phyloP scores from a whole-genome alignment of 1,139 yeast species.

The Hansenula anomala region DNA sequence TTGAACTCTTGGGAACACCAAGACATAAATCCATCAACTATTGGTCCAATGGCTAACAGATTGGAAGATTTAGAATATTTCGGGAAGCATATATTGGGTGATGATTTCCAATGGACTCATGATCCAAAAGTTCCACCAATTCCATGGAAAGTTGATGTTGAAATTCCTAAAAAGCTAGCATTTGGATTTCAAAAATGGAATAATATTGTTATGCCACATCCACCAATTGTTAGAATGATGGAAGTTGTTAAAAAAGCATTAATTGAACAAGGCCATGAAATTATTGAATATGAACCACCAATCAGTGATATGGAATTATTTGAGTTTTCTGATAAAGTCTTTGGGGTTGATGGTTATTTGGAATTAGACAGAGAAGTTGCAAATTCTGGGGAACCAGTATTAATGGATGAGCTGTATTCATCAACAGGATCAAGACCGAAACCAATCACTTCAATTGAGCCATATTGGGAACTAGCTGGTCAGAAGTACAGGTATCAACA shows the following conservation, averaged over 20 bases:
- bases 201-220: slow-evolving; percentile 47
- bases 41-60: slow-evolving; percentile 55
- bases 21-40: slow-evolving; percentile 49
- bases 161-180: slow-evolving; percentile 39
- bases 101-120: slow-evolving; percentile 59
- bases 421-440: slow-evolving; percentile 9
- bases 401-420: slow-evolving; percentile 18
- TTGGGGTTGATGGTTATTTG: background rate
- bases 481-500: slow-evolving; percentile 1
- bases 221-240: slow-evolving; percentile 59
- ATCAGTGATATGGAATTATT: slow-evolving; percentile 26
- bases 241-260: slow-evolving; percentile 40
- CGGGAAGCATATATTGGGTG: slow-evolving; percentile 43
- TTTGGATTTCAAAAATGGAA: slow-evolving; percentile 38
- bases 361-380: slow-evolving; percentile 3
- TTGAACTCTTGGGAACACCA: slow-evolving; percentile 54
- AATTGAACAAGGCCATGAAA: slow-evolving; percentile 50
- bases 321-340: background rate
- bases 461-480: slow-evolving; percentile 1
- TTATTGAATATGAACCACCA: slow-evolving; percentile 51
- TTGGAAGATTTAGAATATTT: slow-evolving; percentile 63
- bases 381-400: slow-evolving; percentile 13
- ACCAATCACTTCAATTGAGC: background rate
- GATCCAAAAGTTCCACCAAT: slow-evolving; percentile 53
- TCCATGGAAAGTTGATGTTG: slow-evolving; percentile 53